phyloP scores from a whole-genome alignment of 2,329 filamentous ascomycete species.

The Paraphaeosphaeria sporulosa region DNA sequence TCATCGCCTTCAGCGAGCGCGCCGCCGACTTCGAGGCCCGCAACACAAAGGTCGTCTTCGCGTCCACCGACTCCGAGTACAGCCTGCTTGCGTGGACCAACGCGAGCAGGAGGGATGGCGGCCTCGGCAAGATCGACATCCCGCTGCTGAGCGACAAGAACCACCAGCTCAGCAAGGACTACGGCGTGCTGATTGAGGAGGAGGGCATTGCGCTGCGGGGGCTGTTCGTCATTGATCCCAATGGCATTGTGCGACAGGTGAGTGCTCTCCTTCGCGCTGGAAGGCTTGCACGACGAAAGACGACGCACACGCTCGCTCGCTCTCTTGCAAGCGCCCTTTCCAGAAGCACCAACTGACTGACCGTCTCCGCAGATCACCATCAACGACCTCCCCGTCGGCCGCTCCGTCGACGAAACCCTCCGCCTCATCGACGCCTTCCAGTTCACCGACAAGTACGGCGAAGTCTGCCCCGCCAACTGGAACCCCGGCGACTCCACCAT shows the following conservation, averaged over 20 bases:
- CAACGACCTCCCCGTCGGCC: constrained; percentile 71
- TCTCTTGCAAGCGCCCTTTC: neutral
- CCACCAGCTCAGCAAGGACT: constrained; percentile 66
- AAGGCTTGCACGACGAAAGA: neutral
- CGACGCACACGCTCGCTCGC: neutral
- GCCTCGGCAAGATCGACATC: constrained; percentile 67
- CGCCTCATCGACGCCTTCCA: constrained; percentile 63
- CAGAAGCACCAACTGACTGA: neutral
- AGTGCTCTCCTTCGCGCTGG: neutral
- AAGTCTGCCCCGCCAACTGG: constrained; percentile 55
- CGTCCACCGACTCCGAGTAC: constrained; percentile 69
- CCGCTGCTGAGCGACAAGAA: constrained; percentile 70
- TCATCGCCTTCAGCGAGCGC: constrained; percentile 70
- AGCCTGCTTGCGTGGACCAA: constrained; percentile 57
- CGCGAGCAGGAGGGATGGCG: constrained; percentile 66
- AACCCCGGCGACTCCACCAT: constrained; percentile 50
- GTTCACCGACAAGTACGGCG: constrained; percentile 54
- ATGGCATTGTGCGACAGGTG: constrained; percentile 59
- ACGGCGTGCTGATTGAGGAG: constrained; percentile 70
- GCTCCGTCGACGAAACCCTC: constrained; percentile 69
- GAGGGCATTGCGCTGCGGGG: constrained; percentile 69
- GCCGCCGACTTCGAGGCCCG: constrained; percentile 66
- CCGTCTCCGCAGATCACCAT: constrained; percentile 64
- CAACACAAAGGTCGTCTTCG: constrained; percentile 66
- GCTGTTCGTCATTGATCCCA: constrained; percentile 72